phyloP scores from a whole-genome alignment of 768 basidiomycete genomes.

The Trichaptum fuscoviolaceum region DNA sequence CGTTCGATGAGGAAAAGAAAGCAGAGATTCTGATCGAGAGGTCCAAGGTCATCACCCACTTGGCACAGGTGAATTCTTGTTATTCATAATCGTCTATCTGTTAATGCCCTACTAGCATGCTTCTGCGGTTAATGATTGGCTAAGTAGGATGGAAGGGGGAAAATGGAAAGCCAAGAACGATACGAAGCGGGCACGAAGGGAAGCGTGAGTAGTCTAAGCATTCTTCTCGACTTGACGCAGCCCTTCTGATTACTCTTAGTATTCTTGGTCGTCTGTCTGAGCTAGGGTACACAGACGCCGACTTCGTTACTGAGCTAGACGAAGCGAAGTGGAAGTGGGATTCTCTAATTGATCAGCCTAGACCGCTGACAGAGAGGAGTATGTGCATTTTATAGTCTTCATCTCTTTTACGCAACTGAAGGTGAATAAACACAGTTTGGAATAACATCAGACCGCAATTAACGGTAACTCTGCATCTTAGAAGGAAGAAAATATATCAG shows the following conservation, averaged over 20 bases:
- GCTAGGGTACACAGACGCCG: not conserved
- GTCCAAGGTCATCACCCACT: not conserved
- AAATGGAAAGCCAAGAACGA: too few relatives aligned
- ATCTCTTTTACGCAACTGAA: not conserved
- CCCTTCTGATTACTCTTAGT: not conserved
- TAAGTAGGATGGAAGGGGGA: too few relatives aligned
- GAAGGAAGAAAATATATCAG: not conserved
- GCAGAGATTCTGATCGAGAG: not conserved
- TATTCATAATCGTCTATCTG: not conserved
- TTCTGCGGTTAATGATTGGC: too few relatives aligned
- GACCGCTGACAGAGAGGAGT: not conserved
- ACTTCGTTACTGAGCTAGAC: not conserved
- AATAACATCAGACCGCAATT: not conserved
- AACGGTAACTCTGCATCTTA: not conserved
- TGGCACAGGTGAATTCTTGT: not conserved
- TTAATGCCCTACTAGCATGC: too few relatives aligned
- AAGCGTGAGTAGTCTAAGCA: not conserved
- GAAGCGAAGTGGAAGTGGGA: not conserved
- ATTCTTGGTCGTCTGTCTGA: not conserved
- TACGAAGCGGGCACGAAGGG: not conserved
- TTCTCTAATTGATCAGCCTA: not conserved
- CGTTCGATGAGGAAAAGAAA: not conserved
- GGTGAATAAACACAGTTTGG: not conserved
- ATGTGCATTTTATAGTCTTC: not conserved
- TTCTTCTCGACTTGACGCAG: not conserved